Conservation (phyloP, 2,329 filamentous ascomycete species). For the Colletotrichum tabaci region DNA sequence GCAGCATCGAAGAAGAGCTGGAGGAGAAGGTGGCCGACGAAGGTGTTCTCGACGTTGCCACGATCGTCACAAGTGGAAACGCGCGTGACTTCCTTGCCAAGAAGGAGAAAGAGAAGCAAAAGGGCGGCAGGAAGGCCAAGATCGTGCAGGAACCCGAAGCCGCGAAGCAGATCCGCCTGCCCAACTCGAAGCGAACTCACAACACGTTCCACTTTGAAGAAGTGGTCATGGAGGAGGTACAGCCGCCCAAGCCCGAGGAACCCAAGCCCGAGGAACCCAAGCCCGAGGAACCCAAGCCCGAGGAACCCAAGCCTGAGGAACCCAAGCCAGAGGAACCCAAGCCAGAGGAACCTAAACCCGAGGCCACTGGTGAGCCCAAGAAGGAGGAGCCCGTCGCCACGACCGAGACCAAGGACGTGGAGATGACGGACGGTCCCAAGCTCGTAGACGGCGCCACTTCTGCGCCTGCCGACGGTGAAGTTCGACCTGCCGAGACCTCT, state of each 20-base stretch:
- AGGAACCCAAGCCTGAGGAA: slow-evolving; percentile 42
- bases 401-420: slow-evolving; percentile 42
- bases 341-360: slow-evolving; percentile 46
- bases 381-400: slow-evolving; percentile 21
- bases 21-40: slow-evolving; percentile 63
- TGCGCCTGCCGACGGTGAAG: slow-evolving; percentile 42
- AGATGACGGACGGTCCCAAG: slow-evolving; percentile 44
- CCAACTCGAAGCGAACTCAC: slow-evolving; percentile 79
- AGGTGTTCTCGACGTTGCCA: slow-evolving; percentile 87
- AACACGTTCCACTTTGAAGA: slow-evolving; percentile 84
- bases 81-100: slow-evolving; percentile 87
- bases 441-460: slow-evolving; percentile 39
- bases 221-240: slow-evolving; percentile 68
- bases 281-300: slow-evolving; percentile 45
- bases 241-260: slow-evolving; percentile 49
- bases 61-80: slow-evolving; percentile 85
- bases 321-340: slow-evolving; percentile 46
- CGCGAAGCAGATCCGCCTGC: slow-evolving; percentile 72
- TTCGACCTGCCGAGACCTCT: slow-evolving; percentile 45
- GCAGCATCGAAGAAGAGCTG: slow-evolving; percentile 50
- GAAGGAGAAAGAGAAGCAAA: slow-evolving; percentile 84
- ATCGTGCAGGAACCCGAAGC: slow-evolving; percentile 70
- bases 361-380: slow-evolving; percentile 34
- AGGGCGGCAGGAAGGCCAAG: slow-evolving; percentile 66
- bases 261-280: slow-evolving; percentile 43